These are phyloP conservation scores for Hypsizygus ulmarius DNA, from an alignment of 1,284 basidiomycete genomes.

Conservation along the genomic window DNA sequence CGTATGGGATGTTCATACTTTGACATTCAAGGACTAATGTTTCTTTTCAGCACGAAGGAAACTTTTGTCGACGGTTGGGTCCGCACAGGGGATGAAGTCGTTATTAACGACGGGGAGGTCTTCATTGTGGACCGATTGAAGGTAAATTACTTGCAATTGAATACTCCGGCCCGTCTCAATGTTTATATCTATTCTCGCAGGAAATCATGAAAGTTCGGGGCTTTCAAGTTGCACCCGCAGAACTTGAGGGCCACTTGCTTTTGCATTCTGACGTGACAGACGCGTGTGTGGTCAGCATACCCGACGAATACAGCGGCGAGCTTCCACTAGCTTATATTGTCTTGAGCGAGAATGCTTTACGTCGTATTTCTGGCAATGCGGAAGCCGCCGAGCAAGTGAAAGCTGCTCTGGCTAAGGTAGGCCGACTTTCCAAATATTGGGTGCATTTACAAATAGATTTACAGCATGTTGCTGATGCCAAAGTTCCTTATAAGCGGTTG, in stretches of 20 bases:
- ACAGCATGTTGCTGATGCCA: constrained; percentile 68
- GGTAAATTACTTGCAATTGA: constrained; percentile 29
- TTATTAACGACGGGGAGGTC: constrained; percentile 52
- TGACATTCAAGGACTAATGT: not conserved
- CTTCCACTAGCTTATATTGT: constrained; percentile 75
- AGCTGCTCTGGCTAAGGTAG: constrained; percentile 38
- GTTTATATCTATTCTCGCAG: constrained; percentile 27
- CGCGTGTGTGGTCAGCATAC: constrained; percentile 65
- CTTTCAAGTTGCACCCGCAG: constrained; percentile 64
- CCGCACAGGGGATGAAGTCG: constrained; percentile 62
- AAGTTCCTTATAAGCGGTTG: constrained; percentile 70
- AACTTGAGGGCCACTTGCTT: constrained; percentile 74
- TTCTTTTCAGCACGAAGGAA: constrained; percentile 48
- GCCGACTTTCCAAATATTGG: not conserved
- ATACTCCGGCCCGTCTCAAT: not conserved
- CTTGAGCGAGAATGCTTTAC: constrained; percentile 41
- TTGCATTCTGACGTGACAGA: constrained; percentile 47
- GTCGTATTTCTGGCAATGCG: constrained; percentile 35
- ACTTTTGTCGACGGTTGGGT: constrained; percentile 63
- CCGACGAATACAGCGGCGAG: constrained; percentile 79
- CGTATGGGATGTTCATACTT: constrained; percentile 38
- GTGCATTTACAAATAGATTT: not conserved
- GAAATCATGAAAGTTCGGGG: constrained; percentile 59
- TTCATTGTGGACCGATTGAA: constrained; percentile 66
- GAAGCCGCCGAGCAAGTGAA: constrained; percentile 41